These are phyloP conservation scores for Pyrrhoderma noxium DNA, from an alignment of 1,284 basidiomycete genomes.

Conservation along the genomic window DNA sequence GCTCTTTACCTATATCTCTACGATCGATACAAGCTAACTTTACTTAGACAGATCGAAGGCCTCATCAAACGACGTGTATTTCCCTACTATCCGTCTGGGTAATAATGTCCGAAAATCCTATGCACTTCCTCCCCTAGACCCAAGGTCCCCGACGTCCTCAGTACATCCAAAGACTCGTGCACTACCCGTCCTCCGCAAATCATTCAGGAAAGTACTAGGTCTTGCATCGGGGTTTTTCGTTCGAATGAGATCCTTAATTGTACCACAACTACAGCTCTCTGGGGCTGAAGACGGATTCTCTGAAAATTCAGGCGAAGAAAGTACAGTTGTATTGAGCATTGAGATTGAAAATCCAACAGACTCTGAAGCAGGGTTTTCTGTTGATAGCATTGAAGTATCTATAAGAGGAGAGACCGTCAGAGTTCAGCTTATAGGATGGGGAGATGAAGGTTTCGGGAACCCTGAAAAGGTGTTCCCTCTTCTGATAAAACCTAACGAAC, in stretches of 20 bases:
- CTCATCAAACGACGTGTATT: constrained; percentile 19
- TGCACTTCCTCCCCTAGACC: constrained; percentile 44
- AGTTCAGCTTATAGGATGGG: constrained; percentile 65
- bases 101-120: constrained; percentile 55
- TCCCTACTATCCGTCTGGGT: constrained; percentile 63
- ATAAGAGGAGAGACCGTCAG: constrained; percentile 72
- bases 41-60: neutral
- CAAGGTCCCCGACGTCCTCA: constrained; percentile 33
- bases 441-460: constrained; percentile 35
- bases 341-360: constrained; percentile 75
- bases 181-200: constrained; percentile 69
- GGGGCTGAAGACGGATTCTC: constrained; percentile 29
- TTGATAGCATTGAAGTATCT: constrained; percentile 64
- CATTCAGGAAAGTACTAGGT: constrained; percentile 71
- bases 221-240: constrained; percentile 79
- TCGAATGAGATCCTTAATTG: constrained; percentile 82
- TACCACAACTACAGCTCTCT: constrained; percentile 68
- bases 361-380: constrained; percentile 56
- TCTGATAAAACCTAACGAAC: constrained; percentile 57
- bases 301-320: constrained; percentile 70
- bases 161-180: constrained; percentile 37
- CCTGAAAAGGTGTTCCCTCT: constrained; percentile 61
- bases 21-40: neutral
- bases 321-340: constrained; percentile 78
- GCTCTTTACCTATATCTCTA: constrained; percentile 14